Evolutionary conservation across 352 stramenopile genomes (phyloP).

Genomic region (Phytophthora fragariae): DNA sequence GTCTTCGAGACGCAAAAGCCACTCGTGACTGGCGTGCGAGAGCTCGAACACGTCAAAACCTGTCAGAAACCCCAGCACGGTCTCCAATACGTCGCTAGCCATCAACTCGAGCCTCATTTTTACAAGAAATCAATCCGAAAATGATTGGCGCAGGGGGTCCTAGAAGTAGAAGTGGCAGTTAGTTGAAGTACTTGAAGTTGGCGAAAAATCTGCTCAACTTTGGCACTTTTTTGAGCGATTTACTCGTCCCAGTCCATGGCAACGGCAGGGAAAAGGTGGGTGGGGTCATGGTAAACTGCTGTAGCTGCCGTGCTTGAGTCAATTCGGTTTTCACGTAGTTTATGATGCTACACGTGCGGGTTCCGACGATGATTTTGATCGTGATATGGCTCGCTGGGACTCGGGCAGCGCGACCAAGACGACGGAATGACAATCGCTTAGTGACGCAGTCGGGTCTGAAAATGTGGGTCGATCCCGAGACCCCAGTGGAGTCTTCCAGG

Average conservation of each 20-base stretch:
- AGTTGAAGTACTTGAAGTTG: background rate
- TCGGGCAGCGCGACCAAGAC: conserved; percentile 7
- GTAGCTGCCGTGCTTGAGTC: background rate
- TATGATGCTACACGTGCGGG: background rate
- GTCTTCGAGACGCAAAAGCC: conserved; percentile 1
- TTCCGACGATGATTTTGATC: conserved; percentile 8
- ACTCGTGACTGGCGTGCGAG: conserved; percentile 22
- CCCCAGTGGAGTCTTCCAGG: conserved; percentile 34
- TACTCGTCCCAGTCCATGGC: background rate
- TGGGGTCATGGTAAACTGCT: no score
- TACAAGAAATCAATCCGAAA: conserved; percentile 12
- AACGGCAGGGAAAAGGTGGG: background rate
- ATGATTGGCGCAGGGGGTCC: background rate
- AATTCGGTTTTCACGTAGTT: conserved; percentile 1
- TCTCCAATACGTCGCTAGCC: conserved; percentile 14
- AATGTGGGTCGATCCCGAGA: conserved; percentile 61
- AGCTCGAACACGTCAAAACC: conserved; percentile 27
- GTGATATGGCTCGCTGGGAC: conserved; percentile 9
- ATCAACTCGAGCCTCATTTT: conserved; percentile 24
- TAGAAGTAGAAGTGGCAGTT: background rate
- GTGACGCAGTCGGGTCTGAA: conserved; percentile 48
- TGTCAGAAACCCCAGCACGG: conserved; percentile 14
- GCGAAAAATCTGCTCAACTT: background rate
- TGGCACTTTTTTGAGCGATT: background rate
- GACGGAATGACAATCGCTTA: conserved; percentile 29